A percentile compares a stretch with the other conserved stretches of the same genome.
These are phyloP conservation scores for Rhynchospora breviuscula DNA, from an alignment of 176 grass and related monocot genomes.

Conservation along the genomic window DNA sequence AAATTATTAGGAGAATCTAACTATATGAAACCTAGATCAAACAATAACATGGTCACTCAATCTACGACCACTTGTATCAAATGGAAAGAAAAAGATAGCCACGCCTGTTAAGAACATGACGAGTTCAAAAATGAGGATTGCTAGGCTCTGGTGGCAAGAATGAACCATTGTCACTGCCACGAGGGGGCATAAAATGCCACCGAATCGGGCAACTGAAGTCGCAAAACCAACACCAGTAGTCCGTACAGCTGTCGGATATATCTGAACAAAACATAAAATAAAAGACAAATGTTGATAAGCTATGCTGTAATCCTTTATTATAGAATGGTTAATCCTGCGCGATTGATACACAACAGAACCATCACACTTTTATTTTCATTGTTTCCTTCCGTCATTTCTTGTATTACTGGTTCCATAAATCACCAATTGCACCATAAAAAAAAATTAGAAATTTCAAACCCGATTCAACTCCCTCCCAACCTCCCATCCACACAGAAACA, in stretches of 20 bases:
- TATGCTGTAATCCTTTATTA: not conserved
- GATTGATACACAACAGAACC: not conserved
- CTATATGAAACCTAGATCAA: constrained; percentile 11
- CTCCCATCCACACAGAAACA: not conserved
- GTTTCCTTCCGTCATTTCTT: not conserved
- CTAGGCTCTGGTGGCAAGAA: constrained; percentile 57
- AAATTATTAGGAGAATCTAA: not conserved
- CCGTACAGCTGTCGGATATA: constrained; percentile 85
- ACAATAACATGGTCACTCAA: constrained; percentile 56
- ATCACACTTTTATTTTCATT: not conserved
- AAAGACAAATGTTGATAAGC: not conserved
- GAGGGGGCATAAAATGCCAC: constrained; percentile 71
- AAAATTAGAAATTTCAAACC: not conserved
- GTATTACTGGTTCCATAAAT: not conserved
- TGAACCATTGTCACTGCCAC: constrained; percentile 77
- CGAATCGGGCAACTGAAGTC: constrained; percentile 66
- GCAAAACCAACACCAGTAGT: constrained; percentile 68
- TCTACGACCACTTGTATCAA: constrained; percentile 66
- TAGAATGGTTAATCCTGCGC: not conserved
- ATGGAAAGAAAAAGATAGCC: constrained; percentile 58
- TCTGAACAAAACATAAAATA: constrained; percentile 32
- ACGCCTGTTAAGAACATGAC: constrained; percentile 58
- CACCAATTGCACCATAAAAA: not conserved
- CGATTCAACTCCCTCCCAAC: not conserved
- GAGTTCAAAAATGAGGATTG: constrained; percentile 54